Evolutionary conservation across 2,329 filamentous ascomycete species (phyloP), one percentile per base, ranked within the genome.

Genomic region (Fusarium sp.): DNA sequence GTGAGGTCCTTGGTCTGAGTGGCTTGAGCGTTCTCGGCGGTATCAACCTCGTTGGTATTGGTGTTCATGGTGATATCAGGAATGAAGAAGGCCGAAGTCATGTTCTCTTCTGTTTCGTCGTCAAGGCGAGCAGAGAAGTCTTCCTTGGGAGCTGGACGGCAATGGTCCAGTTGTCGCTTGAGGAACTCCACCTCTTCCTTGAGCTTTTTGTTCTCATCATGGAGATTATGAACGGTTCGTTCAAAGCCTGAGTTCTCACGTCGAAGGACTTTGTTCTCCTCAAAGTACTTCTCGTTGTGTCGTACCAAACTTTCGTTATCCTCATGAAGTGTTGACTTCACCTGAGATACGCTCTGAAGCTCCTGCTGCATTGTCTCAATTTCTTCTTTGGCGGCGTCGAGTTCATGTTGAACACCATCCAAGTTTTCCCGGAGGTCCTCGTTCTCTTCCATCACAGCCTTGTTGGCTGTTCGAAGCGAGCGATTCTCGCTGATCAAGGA

Each of bases 61-160:
- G 78, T 80, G 57, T 85, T 82, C 34, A 87, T 80, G 3, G 86
- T 88, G 64, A 88, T 88, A 65, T 89, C 87, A 22, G 87, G 85
- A 58, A 88, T 80, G 69, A 88, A 87, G 70, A 88, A 84, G 5
- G 85, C 86, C 7, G 87, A 88, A 1, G 86, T 88, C 83, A 88
- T 87, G 66, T 87, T 86, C 39, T 87, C 85, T 49, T 83, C 82
- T 9, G 78, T 80, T 56, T 79, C 77, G 1, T 80, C 78, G 6
- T 80, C 78, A 3, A 79, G 69, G 14, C 73, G 76, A 15, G 71
- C 76, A 39, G 78, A 74, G 15, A 80, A 73, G 55, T 82, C 77
- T 4, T 79, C 76, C 69, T 81, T 80, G 26, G 77, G 76, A 24
- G 76, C 67, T 2, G 80, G 80, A 19, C 81, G 80, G 55, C 76